Evolutionary conservation across 805 yeast genomes (phyloP).

Genomic region (Ogataea salicorniae): DNA sequence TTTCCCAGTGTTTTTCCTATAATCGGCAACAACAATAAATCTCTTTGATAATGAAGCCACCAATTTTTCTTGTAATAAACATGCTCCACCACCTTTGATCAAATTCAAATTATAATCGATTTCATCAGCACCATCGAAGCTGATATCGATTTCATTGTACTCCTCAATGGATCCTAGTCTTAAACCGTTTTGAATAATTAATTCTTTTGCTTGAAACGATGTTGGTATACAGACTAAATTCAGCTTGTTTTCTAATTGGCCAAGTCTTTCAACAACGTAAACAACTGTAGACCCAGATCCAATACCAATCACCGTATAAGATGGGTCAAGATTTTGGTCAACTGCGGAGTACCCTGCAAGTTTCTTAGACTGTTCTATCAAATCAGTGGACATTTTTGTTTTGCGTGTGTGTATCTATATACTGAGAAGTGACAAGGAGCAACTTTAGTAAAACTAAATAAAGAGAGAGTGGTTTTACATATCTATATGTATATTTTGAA

Average conservation of each 20-base stretch:
- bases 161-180: conserved; percentile 78
- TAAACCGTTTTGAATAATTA: conserved; percentile 77
- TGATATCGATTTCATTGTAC: conserved; percentile 76
- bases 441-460: no score
- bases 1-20: conserved; percentile 66
- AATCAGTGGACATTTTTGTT: conserved; percentile 6
- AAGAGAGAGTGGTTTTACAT: background rate
- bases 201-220: conserved; percentile 87
- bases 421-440: no score
- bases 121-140: conserved; percentile 98
- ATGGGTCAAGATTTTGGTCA: conserved; percentile 72
- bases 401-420: background rate
- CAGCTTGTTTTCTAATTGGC: conserved; percentile 52
- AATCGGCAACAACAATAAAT: conserved; percentile 91
- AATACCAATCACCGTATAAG: conserved; percentile 76
- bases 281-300: conserved; percentile 97
- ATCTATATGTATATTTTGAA: no score
- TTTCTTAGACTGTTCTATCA: conserved; percentile 76
- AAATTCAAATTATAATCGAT: conserved; percentile 75
- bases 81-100: conserved; percentile 98
- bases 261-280: conserved; percentile 90
- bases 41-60: conserved; percentile 78
- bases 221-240: conserved; percentile 84
- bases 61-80: conserved; percentile 90
- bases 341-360: conserved; percentile 90